phyloP scores from a whole-genome alignment of 2,329 filamentous ascomycete genomes.

The Cladosporium oxysporum region DNA sequence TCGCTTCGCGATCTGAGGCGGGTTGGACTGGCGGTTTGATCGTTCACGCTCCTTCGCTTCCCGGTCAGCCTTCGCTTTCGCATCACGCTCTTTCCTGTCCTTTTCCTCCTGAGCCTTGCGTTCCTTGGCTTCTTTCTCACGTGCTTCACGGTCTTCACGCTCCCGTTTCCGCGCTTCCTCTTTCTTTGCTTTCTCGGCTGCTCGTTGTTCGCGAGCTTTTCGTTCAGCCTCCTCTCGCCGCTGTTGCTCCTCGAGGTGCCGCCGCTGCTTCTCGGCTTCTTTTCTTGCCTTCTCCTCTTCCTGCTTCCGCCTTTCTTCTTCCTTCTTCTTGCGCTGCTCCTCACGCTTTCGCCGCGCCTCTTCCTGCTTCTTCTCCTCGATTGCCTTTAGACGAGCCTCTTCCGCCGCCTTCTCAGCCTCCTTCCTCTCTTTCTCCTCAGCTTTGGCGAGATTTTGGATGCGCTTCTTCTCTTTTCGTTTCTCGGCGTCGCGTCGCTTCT shows the following conservation, averaged over 20 bases:
- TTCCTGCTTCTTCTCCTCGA: slow-evolving; percentile 76
- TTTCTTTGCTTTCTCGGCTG: slow-evolving; percentile 75
- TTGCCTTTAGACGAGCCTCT: slow-evolving; percentile 72
- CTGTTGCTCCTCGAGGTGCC: slow-evolving; percentile 81
- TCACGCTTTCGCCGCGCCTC: slow-evolving; percentile 81
- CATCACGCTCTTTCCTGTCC: slow-evolving; percentile 64
- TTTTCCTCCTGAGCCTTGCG: slow-evolving; percentile 60
- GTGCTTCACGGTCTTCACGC: slow-evolving; percentile 61
- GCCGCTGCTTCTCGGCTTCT: slow-evolving; percentile 79
- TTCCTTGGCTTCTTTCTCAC: slow-evolving; percentile 75
- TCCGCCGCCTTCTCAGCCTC: slow-evolving; percentile 89
- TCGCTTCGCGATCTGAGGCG: slow-evolving; percentile 52
- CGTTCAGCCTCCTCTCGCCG: slow-evolving; percentile 82
- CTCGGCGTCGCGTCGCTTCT: slow-evolving; percentile 90
- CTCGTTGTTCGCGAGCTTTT: slow-evolving; percentile 76
- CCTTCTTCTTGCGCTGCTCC: slow-evolving; percentile 87
- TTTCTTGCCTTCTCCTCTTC: slow-evolving; percentile 85
- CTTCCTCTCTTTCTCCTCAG: slow-evolving; percentile 85
- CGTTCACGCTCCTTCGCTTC: slow-evolving; percentile 31
- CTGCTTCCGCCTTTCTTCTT: slow-evolving; percentile 84
- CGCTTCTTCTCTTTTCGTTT: slow-evolving; percentile 94
- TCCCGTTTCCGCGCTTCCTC: slow-evolving; percentile 76
- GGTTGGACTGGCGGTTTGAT: slow-evolving; percentile 40
- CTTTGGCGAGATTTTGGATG: slow-evolving; percentile 81
- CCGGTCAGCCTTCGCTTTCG: slow-evolving; percentile 46